Conservation (phyloP, 352 stramenopile genomes). For the Phytopythium delawarense region DNA sequence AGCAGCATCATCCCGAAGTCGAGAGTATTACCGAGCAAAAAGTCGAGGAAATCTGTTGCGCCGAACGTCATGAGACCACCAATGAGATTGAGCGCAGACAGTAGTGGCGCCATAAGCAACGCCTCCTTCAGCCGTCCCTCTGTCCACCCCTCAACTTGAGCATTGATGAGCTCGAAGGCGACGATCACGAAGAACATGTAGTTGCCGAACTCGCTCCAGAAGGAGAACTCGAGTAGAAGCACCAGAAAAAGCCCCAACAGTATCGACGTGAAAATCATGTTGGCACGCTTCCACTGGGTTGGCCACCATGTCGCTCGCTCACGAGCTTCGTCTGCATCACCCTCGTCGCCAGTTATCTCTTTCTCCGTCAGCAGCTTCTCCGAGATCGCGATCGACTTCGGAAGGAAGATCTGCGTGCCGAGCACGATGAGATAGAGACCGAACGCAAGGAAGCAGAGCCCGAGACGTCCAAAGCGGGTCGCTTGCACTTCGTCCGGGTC, state of each 20-base stretch:
- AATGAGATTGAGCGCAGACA: slow-evolving; percentile 88
- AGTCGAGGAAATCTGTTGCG: slow-evolving; percentile 95
- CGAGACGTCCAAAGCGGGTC: slow-evolving; percentile 87
- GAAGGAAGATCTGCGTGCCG: slow-evolving; percentile 89
- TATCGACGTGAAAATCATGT: slow-evolving; percentile 94
- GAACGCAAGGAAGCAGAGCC: slow-evolving; percentile 92
- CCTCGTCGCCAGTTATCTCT: slow-evolving; percentile 12
- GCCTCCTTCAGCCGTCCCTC: slow-evolving; percentile 90
- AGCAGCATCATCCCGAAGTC: slow-evolving; percentile 95
- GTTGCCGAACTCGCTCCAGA: slow-evolving; percentile 92
- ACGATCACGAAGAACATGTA: slow-evolving; percentile 98
- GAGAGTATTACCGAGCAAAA: slow-evolving; percentile 93
- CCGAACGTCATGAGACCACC: slow-evolving; percentile 94
- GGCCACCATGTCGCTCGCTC: slow-evolving; percentile 86
- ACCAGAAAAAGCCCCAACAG: slow-evolving; percentile 91
- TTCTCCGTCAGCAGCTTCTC: slow-evolving; percentile 88
- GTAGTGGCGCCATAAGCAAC: slow-evolving; percentile 88
- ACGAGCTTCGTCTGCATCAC: slow-evolving; percentile 40
- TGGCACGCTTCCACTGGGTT: slow-evolving; percentile 93
- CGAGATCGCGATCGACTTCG: slow-evolving; percentile 86
- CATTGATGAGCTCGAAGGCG: slow-evolving; percentile 88
- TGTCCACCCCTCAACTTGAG: slow-evolving; percentile 84
- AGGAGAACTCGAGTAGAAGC: slow-evolving; percentile 95
- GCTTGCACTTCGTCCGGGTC: slow-evolving; percentile 60
- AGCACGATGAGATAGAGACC: slow-evolving; percentile 84